Evolutionary conservation across 345 rosid genomes (phyloP).

Genomic region (Psidium guajava): DNA sequence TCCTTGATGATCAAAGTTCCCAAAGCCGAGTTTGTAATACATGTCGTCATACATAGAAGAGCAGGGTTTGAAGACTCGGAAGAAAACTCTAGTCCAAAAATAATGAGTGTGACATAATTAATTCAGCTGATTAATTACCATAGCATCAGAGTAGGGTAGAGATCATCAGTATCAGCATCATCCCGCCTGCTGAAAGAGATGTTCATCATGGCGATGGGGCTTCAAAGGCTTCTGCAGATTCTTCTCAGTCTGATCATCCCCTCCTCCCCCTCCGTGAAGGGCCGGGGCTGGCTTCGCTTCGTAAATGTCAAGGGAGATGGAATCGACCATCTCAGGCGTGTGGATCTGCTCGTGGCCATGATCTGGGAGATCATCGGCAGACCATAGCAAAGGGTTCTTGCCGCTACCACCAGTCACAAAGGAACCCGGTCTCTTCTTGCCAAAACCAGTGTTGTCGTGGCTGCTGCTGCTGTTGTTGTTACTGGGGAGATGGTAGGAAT

Average conservation of each 20-base stretch:
- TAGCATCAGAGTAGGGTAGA: neutral
- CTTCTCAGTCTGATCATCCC: conserved; percentile 11
- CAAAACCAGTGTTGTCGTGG: conserved; percentile 21
- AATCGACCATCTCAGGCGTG: conserved; percentile 50
- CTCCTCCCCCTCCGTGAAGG: conserved; percentile 11
- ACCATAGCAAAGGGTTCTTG: conserved; percentile 70
- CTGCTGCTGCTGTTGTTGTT: conserved; percentile 18
- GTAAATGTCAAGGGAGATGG: conserved; percentile 53
- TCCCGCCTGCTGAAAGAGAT: conserved; percentile 31
- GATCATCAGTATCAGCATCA: conserved; percentile 40
- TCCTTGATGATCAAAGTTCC: conserved; percentile 2
- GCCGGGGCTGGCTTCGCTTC: conserved; percentile 58
- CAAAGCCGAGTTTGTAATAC: neutral
- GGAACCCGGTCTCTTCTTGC: conserved; percentile 64
- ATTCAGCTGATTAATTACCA: neutral
- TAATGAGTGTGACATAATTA: neutral
- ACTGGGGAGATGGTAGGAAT: neutral
- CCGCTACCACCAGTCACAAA: conserved; percentile 26
- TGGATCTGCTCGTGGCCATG: conserved; percentile 36
- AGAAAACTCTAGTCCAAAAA: neutral
- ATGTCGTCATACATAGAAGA: neutral
- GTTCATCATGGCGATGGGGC: conserved; percentile 58
- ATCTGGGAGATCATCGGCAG: conserved; percentile 62
- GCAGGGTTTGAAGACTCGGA: neutral
- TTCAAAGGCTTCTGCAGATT: conserved; percentile 33